Evolutionary conservation across 306 rosid species (phyloP).

Genomic region (Biancaea sappan): DNA sequence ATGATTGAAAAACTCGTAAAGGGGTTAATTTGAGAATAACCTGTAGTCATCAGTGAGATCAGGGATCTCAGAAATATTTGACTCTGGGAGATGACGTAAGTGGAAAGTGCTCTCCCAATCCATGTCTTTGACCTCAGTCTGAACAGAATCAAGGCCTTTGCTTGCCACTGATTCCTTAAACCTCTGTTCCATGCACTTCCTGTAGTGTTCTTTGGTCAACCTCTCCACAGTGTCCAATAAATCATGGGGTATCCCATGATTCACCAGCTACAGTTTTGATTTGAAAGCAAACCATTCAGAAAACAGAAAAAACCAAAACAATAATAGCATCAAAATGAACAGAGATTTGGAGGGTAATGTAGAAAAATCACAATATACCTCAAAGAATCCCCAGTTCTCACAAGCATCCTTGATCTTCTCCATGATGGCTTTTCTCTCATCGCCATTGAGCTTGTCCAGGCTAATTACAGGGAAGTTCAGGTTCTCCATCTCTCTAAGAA

Average conservation of each 20-base stretch:
- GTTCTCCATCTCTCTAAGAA: conserved; percentile 47
- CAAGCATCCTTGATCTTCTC: conserved; percentile 71
- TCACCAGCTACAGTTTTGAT: conserved; percentile 44
- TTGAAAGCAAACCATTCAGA: not conserved
- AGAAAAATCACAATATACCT: conserved; percentile 39
- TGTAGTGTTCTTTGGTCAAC: conserved; percentile 68
- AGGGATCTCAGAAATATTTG: conserved; percentile 60
- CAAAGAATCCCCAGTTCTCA: conserved; percentile 84
- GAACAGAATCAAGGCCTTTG: conserved; percentile 53
- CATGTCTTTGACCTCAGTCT: conserved; percentile 60
- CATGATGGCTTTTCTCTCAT: conserved; percentile 49
- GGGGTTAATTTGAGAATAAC: conserved; percentile 16
- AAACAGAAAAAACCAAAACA: not conserved
- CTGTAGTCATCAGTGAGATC: conserved; percentile 63
- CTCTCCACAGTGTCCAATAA: conserved; percentile 63
- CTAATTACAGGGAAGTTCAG: conserved; percentile 65
- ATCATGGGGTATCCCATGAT: conserved; percentile 54
- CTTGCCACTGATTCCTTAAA: conserved; percentile 58
- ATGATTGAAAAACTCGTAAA: not conserved
- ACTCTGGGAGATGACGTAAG: conserved; percentile 63
- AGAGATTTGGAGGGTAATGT: not conserved
- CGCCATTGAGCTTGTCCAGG: conserved; percentile 60
- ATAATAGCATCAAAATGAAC: not conserved
- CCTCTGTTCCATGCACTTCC: conserved; percentile 60
- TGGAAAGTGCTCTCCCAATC: conserved; percentile 77